Conservation (phyloP, 2,329 filamentous ascomycete genomes). For the Lachnellula hyalina region DNA sequence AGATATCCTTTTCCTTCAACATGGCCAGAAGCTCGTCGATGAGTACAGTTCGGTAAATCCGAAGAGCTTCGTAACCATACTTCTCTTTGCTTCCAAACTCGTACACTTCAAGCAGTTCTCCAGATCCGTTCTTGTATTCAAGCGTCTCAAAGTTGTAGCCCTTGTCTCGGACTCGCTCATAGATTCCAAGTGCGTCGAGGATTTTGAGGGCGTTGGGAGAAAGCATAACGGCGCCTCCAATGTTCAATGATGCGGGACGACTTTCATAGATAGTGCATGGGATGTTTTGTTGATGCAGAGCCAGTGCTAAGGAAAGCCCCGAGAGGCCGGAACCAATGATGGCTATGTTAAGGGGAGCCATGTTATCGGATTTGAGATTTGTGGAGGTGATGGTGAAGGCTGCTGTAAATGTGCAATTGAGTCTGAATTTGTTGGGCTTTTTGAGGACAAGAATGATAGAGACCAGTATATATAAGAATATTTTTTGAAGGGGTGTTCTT, state of each 20-base stretch:
- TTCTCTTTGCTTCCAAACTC: constrained; percentile 42
- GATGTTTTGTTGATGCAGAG: constrained; percentile 47
- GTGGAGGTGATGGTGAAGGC: background rate
- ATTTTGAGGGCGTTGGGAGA: constrained; percentile 53
- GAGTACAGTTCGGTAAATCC: constrained; percentile 49
- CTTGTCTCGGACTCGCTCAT: constrained; percentile 38
- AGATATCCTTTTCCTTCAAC: constrained; percentile 36
- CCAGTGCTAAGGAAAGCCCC: constrained; percentile 50
- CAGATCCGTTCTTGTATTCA: constrained; percentile 38
- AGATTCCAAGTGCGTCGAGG: constrained; percentile 46
- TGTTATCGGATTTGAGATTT: background rate
- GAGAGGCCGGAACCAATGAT: constrained; percentile 45
- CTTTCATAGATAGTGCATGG: constrained; percentile 47
- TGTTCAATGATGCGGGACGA: constrained; percentile 39
- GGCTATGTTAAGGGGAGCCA: constrained; percentile 27
- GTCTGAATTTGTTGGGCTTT: background rate
- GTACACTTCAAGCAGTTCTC: constrained; percentile 36
- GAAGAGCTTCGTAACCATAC: constrained; percentile 49
- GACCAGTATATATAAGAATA: background rate
- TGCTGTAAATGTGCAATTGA: background rate
- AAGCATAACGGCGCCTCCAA: constrained; percentile 53
- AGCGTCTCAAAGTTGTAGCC: constrained; percentile 48
- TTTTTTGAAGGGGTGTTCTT: too few relatives aligned
- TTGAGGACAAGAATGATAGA: background rate
- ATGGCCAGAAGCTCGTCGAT: constrained; percentile 43